Conservation (phyloP, 768 basidiomycete species). For the Tephrocybe sp. region DNA sequence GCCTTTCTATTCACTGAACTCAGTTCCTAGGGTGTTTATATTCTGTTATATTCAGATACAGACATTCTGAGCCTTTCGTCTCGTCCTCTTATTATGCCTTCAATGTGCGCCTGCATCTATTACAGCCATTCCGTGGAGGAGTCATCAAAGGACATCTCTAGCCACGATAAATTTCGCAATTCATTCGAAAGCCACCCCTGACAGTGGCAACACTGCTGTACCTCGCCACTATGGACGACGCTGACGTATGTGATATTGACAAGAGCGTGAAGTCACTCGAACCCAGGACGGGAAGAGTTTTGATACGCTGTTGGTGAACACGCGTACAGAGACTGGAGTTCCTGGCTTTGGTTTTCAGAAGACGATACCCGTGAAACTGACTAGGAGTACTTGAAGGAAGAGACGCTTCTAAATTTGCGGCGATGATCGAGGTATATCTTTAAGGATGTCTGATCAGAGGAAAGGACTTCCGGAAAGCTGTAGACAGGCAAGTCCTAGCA, state of each 20-base stretch:
- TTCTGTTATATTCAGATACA: no score
- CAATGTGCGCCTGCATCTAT: no score
- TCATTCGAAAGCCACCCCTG: no score
- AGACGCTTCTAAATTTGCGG: constrained; percentile 82
- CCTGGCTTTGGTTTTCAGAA: constrained; percentile 55
- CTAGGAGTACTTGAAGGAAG: constrained; percentile 22
- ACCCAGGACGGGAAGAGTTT: constrained; percentile 84
- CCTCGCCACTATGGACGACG: constrained; percentile 91
- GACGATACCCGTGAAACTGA: constrained; percentile 28
- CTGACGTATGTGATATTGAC: constrained; percentile 72
- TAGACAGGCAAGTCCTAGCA: no score
- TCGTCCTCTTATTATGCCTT: no score
- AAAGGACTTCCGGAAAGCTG: constrained; percentile 19
- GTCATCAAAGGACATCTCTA: no score
- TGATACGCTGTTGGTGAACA: constrained; percentile 78
- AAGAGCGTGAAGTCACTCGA: constrained; percentile 72
- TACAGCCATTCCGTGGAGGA: no score
- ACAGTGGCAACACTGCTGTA: constrained; percentile 75
- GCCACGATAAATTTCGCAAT: no score
- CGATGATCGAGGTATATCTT: constrained; percentile 88
- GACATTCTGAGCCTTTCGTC: no score
- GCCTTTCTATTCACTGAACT: no score
- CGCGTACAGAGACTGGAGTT: constrained; percentile 50
- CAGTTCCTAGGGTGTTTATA: no score
- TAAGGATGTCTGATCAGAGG: constrained; percentile 81